These are phyloP conservation scores for Pistacia atlantica DNA, from an alignment of 345 rosid species.

Conservation along the genomic window DNA sequence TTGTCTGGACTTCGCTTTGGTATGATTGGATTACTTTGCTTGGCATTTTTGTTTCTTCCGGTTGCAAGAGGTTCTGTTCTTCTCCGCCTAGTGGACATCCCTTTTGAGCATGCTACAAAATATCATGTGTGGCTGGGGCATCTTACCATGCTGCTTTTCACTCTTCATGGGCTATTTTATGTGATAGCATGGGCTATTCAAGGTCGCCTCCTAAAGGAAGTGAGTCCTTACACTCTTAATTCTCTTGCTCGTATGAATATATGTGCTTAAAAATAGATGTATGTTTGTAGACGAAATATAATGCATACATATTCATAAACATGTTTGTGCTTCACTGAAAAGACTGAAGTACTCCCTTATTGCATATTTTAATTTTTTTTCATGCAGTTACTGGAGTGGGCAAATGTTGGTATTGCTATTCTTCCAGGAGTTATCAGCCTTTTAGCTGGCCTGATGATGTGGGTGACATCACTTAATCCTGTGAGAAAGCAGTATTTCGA, in stretches of 20 bases:
- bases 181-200: constrained; percentile 55
- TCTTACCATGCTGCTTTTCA: constrained; percentile 73
- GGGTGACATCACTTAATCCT: constrained; percentile 73
- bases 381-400: constrained; percentile 69
- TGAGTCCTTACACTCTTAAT: constrained; percentile 33
- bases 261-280: background rate
- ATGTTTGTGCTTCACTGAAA: background rate
- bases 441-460: constrained; percentile 78
- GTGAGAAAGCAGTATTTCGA: constrained; percentile 77
- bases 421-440: constrained; percentile 85
- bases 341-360: no score
- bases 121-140: constrained; percentile 97
- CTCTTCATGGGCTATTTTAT: constrained; percentile 77
- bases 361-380: background rate
- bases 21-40: constrained; percentile 66
- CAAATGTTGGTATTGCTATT: constrained; percentile 50
- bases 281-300: background rate
- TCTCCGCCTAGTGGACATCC: constrained; percentile 78
- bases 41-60: constrained; percentile 81
- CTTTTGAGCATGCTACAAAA: constrained; percentile 86
- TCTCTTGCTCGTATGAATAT: background rate
- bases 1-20: constrained; percentile 64
- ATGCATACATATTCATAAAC: background rate
- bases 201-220: constrained; percentile 59
- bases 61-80: constrained; percentile 84